Percentiles rank a stretch among this genome's conserved stretches.
Evolutionary conservation across 306 rosid genomes (phyloP).

Genomic region (Herpetospermum pedunculosum): DNA sequence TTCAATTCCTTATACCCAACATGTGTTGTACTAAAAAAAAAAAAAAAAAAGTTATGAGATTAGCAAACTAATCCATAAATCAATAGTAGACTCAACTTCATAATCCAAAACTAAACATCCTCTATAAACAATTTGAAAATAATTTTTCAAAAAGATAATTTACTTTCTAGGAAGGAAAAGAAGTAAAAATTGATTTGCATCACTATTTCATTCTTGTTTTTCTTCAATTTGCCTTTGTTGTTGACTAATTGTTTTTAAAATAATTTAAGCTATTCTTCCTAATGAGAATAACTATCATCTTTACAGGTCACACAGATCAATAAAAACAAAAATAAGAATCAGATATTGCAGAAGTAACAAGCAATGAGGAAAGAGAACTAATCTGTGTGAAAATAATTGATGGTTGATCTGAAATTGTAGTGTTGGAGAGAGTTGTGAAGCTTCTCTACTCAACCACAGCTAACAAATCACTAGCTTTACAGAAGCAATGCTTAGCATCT

Average conservation of each 20-base stretch:
- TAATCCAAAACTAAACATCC: neutral
- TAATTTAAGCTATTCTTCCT: neutral
- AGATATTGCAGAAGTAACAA: neutral
- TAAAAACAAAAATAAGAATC: neutral
- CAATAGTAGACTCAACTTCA: neutral
- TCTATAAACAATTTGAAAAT: neutral
- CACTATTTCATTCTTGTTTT: neutral
- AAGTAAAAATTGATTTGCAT: neutral
- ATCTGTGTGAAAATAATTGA: neutral
- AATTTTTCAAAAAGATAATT: neutral
- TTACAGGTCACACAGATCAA: neutral
- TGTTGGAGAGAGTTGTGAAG: neutral
- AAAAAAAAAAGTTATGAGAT: neutral
- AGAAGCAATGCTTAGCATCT: conserved; percentile 71
- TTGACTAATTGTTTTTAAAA: neutral
- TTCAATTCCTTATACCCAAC: too few species aligned
- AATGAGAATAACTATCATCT: neutral
- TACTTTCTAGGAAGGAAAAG: neutral
- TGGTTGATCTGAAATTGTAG: neutral
- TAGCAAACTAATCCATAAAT: neutral
- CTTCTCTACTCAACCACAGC: conserved; percentile 63
- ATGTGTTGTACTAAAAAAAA: too few species aligned
- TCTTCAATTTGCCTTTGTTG: neutral
- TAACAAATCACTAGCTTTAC: conserved; percentile 65
- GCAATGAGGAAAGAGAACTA: conserved; percentile 4